Evolutionary conservation across 1,139 yeast species (phyloP).

Genomic region (Yamadazyma membranifaciens): DNA sequence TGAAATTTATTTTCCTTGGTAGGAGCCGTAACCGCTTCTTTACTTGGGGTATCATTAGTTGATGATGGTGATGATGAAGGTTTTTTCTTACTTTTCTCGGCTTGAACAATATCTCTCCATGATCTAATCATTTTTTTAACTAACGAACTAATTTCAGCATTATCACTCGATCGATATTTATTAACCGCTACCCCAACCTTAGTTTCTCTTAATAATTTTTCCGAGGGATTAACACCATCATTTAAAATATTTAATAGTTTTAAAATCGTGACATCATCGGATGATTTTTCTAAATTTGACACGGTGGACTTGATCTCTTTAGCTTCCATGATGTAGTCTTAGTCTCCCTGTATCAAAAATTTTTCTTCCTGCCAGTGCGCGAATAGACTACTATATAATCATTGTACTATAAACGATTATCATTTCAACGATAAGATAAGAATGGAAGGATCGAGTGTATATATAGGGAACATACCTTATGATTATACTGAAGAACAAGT

Average conservation of each 20-base stretch:
- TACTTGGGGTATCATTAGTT: not conserved
- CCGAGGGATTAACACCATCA: constrained; percentile 79
- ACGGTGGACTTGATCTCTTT: constrained; percentile 73
- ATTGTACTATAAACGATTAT: too few species aligned
- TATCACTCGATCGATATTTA: constrained; percentile 70
- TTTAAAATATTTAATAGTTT: constrained; percentile 67
- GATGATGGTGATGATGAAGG: constrained; percentile 8
- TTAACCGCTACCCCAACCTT: constrained; percentile 97
- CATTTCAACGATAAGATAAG: not conserved
- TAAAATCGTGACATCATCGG: constrained; percentile 63
- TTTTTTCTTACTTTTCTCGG: constrained; percentile 57
- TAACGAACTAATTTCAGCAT: constrained; percentile 60
- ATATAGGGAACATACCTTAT: constrained; percentile 38
- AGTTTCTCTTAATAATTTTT: constrained; percentile 82
- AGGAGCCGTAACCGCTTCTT: constrained; percentile 17
- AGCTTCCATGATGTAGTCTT: constrained; percentile 54
- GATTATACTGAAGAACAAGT: constrained; percentile 85
- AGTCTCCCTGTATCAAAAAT: not conserved
- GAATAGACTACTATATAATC: not conserved
- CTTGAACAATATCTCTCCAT: constrained; percentile 90
- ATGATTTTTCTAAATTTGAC: constrained; percentile 69
- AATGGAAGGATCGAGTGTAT: constrained; percentile 23
- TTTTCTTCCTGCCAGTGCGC: constrained; percentile 1
- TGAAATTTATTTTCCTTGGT: constrained; percentile 24
- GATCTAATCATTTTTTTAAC: constrained; percentile 80